Evolutionary conservation across 805 yeast genomes (phyloP).

Genomic region (Henningerozyma blattae): DNA sequence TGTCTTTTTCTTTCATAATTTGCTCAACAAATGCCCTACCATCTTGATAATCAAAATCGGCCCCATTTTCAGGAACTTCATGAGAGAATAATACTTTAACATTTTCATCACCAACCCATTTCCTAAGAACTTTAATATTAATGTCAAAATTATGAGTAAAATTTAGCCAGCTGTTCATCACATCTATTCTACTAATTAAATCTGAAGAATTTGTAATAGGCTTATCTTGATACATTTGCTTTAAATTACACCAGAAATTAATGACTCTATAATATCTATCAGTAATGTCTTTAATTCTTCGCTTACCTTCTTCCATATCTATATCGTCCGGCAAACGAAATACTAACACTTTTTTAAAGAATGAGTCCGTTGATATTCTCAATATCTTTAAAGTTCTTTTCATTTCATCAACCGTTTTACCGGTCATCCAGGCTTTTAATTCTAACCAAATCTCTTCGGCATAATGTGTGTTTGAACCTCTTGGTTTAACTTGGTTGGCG

Average conservation of each 20-base stretch:
- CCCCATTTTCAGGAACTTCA: constrained; percentile 11
- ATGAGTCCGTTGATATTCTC: constrained; percentile 59
- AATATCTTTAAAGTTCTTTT: constrained; percentile 52
- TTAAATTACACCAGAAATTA: constrained; percentile 65
- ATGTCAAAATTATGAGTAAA: constrained; percentile 56
- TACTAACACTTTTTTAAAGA: constrained; percentile 54
- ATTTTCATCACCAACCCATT: constrained; percentile 81
- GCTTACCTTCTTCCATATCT: constrained; percentile 28
- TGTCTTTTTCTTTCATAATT: constrained; percentile 68
- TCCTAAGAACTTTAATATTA: constrained; percentile 46
- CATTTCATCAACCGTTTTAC: constrained; percentile 74
- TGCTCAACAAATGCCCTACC: constrained; percentile 71
- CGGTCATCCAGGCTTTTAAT: constrained; percentile 67
- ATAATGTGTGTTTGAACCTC: constrained; percentile 16
- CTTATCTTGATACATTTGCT: constrained; percentile 69
- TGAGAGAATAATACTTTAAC: constrained; percentile 12
- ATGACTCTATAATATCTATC: constrained; percentile 55
- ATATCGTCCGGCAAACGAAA: constrained; percentile 44
- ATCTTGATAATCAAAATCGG: constrained; percentile 34
- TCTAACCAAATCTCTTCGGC: constrained; percentile 67
- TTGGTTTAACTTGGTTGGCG: constrained; percentile 31
- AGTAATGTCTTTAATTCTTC: constrained; percentile 44
- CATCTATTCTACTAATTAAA: constrained; percentile 57
- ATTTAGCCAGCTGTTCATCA: constrained; percentile 73
- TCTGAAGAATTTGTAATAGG: constrained; percentile 55